These are phyloP conservation scores for Forsythia viridissima DNA, from an alignment of 257 asterid genomes.

Conservation along the genomic window DNA sequence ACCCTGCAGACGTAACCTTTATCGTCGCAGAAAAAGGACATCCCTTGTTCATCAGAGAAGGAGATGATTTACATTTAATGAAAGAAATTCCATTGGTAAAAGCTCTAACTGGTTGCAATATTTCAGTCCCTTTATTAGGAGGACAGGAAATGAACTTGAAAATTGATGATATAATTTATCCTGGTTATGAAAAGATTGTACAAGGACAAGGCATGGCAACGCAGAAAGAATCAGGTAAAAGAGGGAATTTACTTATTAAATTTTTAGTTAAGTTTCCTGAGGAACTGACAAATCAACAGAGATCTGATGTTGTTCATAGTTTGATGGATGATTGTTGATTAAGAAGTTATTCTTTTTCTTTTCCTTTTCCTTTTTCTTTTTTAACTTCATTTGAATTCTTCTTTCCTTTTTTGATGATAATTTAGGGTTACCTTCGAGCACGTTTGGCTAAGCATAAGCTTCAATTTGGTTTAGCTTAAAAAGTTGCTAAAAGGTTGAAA, in stretches of 20 bases:
- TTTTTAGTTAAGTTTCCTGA: slow-evolving; percentile 59
- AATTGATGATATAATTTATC: slow-evolving; percentile 55
- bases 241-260: slow-evolving; percentile 68
- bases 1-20: slow-evolving; percentile 52
- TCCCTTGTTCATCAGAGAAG: slow-evolving; percentile 49
- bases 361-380: too few relatives aligned
- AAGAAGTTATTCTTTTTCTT: neutral
- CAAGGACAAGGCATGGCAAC: slow-evolving; percentile 79
- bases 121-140: slow-evolving; percentile 55
- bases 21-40: slow-evolving; percentile 58
- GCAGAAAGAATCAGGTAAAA: slow-evolving; percentile 45
- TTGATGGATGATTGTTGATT: slow-evolving; percentile 44
- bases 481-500: too few relatives aligned
- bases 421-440: neutral
- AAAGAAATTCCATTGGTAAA: slow-evolving; percentile 56
- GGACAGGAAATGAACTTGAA: slow-evolving; percentile 44
- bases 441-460: neutral
- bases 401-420: neutral
- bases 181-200: slow-evolving; percentile 55
- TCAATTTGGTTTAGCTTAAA: too few relatives aligned
- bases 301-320: slow-evolving; percentile 39
- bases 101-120: slow-evolving; percentile 64
- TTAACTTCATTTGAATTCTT: neutral
- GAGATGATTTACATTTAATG: slow-evolving; percentile 54
- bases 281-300: slow-evolving; percentile 55